Base-by-base conservation (phyloP, 192 early-diverging fungal species). In the Pilobolus umbonatus region DNA sequence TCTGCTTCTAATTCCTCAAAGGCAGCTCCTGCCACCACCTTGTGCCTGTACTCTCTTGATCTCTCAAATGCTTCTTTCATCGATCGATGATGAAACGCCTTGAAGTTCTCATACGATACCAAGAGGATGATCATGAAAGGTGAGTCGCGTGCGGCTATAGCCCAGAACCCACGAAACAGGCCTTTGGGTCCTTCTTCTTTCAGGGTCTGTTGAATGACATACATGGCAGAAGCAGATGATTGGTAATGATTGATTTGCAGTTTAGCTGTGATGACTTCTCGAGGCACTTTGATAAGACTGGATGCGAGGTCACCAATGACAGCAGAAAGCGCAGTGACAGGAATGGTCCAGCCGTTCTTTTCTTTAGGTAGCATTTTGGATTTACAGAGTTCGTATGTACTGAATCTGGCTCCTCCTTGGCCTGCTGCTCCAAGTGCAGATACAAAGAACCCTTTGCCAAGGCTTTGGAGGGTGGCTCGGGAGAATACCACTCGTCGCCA, bases 61-160 rank as follows among this genome's bases (percentile, higher is more conserved):
- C 55, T 57, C 6, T 67, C 44, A 29, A 67, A 49, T 29, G 66
- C 60, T 5, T 61, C 56, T 32, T 55, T 66, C 38, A 47, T 67
- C 54, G 65, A 80, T 62, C 65, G 59, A 53, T 56, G 73, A 38
- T 89, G 87, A 36, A 77, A 71, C 8, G 79, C 81, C 54, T 89
- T 89, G 67, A 89, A 84, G 52, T 80, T 80, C 44, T 89, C 88
- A 48, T 89, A 89, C 15, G 84, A 83, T 11, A 80, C 81, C 39
- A 89, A 81, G 24, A 89, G 68, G 46, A 89, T 88, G 17, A 84
- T 72, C 88, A 89, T 89, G 77, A 89, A 89, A 1, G 88, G 88
- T 64, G 79, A 84, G 52, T 89, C 88, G 22, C 88, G 68, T 4
- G 79, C 79, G 3, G 85, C 83, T 15, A 83, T 87, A 34, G 76